A percentile compares a stretch with the other conserved stretches of the same genome.
phyloP scores from a whole-genome alignment of 768 basidiomycete species.

The Termitomyces eurrhizus region DNA sequence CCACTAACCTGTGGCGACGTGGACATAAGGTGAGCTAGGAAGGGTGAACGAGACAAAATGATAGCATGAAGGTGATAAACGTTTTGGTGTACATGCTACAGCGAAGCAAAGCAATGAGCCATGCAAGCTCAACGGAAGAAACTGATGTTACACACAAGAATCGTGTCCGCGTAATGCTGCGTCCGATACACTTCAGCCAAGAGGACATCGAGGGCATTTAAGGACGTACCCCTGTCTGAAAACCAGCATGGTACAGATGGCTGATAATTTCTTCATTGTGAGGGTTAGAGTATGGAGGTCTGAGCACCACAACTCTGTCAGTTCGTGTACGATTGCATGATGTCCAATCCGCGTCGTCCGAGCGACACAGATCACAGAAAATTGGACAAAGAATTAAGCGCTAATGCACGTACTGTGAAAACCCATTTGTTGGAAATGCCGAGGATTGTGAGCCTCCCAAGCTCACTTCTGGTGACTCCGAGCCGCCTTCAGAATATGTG shows the following conservation, averaged over 20 bases:
- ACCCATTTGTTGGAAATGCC: constrained; percentile 50
- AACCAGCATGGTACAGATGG: constrained; percentile 76
- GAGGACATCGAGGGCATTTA: constrained; percentile 3
- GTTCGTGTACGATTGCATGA: constrained; percentile 3
- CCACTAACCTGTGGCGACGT: constrained; percentile 66
- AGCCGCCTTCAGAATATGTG: constrained; percentile 32
- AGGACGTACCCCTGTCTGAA: constrained; percentile 70
- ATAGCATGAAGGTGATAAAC: constrained; percentile 79
- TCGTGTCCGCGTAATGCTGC: constrained; percentile 81
- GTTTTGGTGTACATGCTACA: constrained; percentile 70
- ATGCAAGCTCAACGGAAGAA: constrained; percentile 2
- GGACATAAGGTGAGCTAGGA: constrained; percentile 84
- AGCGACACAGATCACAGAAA: constrained; percentile 4
- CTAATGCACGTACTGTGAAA: constrained; percentile 48
- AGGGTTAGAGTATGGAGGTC: constrained; percentile 51
- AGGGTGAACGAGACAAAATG: constrained; percentile 84
- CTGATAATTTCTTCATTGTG: constrained; percentile 78
- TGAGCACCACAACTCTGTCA: constrained; percentile 19
- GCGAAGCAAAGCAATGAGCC: constrained; percentile 8
- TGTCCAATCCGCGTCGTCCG: constrained; percentile 12
- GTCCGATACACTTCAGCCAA: constrained; percentile 14
- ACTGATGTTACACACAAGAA: constrained; percentile 50
- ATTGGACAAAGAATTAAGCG: constrained; percentile 1
- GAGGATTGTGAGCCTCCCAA: constrained; percentile 36
- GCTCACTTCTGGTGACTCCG: constrained; percentile 32